Base-by-base conservation (phyloP, 139 green algal species). In the Picochlorum sp. region DNA sequence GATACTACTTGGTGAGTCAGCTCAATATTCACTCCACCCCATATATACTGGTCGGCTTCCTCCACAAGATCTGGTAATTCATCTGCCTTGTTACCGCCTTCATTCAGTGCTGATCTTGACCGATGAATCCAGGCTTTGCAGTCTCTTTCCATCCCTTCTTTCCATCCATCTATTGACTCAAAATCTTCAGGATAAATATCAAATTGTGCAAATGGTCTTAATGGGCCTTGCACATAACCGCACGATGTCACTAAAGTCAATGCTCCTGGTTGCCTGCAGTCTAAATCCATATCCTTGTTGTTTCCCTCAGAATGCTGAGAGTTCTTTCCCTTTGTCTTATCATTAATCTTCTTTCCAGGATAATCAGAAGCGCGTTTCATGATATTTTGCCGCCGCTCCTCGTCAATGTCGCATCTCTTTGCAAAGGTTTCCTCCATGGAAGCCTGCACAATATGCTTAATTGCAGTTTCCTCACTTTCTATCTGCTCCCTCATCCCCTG, bases 21-120 rank as follows among this genome's bases (percentile, higher is more conserved):
- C 47, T 20, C 57, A 35, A 10, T 33, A 55, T 10, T 18, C 33
- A 53, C 25, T 47, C 55, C 55, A 30, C 80, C 80, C 80, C 77
- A 87, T 52, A 70, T 22, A 55, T 74, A 83, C 61, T 83, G 71
- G 64, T 82, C 55, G 5, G 45, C 47, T 40, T 72, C 49, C 22
- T 45, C 50, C 2, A 78, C 31, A 35, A 85, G 63, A 32, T 59
- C 60, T 18, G 73, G 61, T 59, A 82, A 31, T 44, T 77, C 69
- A 13, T 54, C 54, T 1, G 54, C 59, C 35, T 43, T 57, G 12
- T 37, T 33, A 26, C 64, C 57, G 13, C 76, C 73, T n/a, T 47
- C 37, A 41, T 64, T 33, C 20, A 77, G 49, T 33, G 72, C 33
- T 7, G 32, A 22, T 30, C 62, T 32, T 12, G 45, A 44, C 6